Evolutionary conservation across 768 basidiomycete species (phyloP).

Genomic region (Tylopilus sp.): DNA sequence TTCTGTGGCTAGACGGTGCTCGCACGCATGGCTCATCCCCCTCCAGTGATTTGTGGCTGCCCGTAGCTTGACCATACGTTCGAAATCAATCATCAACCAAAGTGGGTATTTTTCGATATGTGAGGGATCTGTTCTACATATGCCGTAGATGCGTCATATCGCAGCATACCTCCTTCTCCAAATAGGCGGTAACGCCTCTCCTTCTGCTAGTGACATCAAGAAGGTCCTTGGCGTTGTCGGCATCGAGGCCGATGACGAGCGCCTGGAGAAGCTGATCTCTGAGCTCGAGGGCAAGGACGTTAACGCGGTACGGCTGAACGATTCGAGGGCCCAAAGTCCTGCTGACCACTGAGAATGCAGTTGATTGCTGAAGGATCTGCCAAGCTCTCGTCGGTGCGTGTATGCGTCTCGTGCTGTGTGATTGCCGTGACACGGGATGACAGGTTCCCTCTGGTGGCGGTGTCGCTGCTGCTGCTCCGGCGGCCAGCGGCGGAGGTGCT

Average conservation of each 20-base stretch:
- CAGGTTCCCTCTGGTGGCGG: conserved; percentile 90
- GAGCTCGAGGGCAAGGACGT: conserved; percentile 92
- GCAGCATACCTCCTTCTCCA: conserved; percentile 98
- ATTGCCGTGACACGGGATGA: conserved; percentile 3
- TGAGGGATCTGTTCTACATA: not conserved
- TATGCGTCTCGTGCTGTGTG: conserved; percentile 1
- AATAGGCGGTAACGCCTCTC: conserved; percentile 86
- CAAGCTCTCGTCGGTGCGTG: conserved; percentile 89
- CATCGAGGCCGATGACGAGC: conserved; percentile 82
- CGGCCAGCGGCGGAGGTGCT: conserved; percentile 46
- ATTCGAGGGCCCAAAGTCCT: not conserved
- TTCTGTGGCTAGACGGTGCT: not conserved
- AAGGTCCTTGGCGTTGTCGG: conserved; percentile 82
- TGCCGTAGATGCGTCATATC: conserved; percentile 77
- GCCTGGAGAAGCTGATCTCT: conserved; percentile 76
- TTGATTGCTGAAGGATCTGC: conserved; percentile 89
- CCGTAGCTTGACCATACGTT: conserved; percentile 41
- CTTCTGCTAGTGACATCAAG: conserved; percentile 84
- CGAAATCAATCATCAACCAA: conserved; percentile 35
- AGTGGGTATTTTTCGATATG: conserved; percentile 34
- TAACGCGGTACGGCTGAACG: conserved; percentile 55
- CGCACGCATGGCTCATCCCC: conserved; percentile 8
- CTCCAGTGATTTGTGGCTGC: conserved; percentile 91
- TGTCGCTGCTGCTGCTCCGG: conserved; percentile 56
- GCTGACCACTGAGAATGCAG: conserved; percentile 34